phyloP scores from a whole-genome alignment of 129 eudicot genomes.

The Helianthus annuus region DNA sequence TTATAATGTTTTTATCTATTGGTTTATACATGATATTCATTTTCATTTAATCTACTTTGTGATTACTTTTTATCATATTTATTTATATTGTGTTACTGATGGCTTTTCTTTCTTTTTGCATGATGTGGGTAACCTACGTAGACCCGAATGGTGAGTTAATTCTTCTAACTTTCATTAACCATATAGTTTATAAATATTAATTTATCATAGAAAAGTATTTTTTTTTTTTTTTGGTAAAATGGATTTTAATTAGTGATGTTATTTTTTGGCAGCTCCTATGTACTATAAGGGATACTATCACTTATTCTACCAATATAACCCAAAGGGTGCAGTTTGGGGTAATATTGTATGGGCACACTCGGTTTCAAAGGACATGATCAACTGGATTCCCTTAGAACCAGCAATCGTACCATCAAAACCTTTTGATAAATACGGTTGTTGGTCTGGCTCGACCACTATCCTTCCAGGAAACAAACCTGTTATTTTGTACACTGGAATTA shows the following conservation, averaged over 20 bases:
- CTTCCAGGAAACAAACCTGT: slow-evolving; percentile 46
- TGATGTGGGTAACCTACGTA: neutral
- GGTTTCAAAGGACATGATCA: slow-evolving; percentile 53
- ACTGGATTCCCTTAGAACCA: slow-evolving; percentile 41
- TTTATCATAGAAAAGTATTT: neutral
- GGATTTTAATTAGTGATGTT: neutral
- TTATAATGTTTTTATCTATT: neutral
- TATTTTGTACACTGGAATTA: slow-evolving; percentile 49
- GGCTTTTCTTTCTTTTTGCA: neutral
- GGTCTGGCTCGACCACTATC: slow-evolving; percentile 68
- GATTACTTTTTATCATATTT: neutral
- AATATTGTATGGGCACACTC: slow-evolving; percentile 62
- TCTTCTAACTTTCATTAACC: neutral
- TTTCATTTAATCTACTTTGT: neutral
- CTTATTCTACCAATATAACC: slow-evolving; percentile 7
- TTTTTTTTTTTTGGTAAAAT: neutral
- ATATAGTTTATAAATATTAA: neutral
- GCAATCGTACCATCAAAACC: slow-evolving; percentile 49
- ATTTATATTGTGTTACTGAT: neutral
- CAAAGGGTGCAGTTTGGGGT: slow-evolving; percentile 31
- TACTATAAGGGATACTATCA: slow-evolving; percentile 12
- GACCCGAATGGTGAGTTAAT: slow-evolving; percentile 8
- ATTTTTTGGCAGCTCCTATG: neutral
- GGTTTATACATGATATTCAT: neutral
- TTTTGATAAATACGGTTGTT: slow-evolving; percentile 45